Percentiles rank a stretch among this genome's conserved stretches.
phyloP scores from a whole-genome alignment of 2,329 filamentous ascomycete species.

The Fusarium torreyae region DNA sequence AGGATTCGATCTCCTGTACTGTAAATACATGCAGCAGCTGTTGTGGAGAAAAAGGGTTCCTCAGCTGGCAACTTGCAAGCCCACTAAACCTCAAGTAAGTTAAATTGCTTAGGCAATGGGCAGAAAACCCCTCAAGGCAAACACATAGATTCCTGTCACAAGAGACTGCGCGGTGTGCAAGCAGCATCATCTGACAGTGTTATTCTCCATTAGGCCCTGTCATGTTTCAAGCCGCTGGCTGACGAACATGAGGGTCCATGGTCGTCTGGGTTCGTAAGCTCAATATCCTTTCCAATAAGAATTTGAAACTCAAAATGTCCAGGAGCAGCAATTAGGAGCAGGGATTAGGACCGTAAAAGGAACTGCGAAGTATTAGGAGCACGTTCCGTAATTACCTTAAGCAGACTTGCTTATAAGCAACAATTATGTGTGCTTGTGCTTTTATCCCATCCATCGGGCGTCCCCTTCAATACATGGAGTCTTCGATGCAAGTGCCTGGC shows the following conservation, averaged over 20 bases:
- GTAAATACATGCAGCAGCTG: slow-evolving; percentile 21
- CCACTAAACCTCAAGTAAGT: background rate
- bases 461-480: background rate
- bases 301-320: slow-evolving; percentile 33
- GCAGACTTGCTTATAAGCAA: slow-evolving; percentile 2
- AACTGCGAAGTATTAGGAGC: slow-evolving; percentile 25
- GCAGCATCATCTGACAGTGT: slow-evolving; percentile 15
- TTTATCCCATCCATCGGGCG: background rate
- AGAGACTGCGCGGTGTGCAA: slow-evolving; percentile 10
- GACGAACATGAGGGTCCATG: slow-evolving; percentile 25
- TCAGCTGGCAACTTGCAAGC: slow-evolving; percentile 38
- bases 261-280: slow-evolving; percentile 11
- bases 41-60: slow-evolving; percentile 22
- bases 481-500: background rate
- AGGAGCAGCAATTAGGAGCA: slow-evolving; percentile 30
- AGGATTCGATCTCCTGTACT: slow-evolving; percentile 28
- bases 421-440: background rate
- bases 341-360: slow-evolving; percentile 18
- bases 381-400: background rate
- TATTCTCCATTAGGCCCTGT: slow-evolving; percentile 15
- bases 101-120: background rate
- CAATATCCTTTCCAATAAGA: slow-evolving; percentile 14
- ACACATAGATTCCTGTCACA: slow-evolving; percentile 1
- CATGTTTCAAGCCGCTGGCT: slow-evolving; percentile 10
- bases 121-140: background rate